Base-by-base conservation (phyloP, 495 filamentous ascomycete genomes). In the Lasiosphaeria miniovina region DNA sequence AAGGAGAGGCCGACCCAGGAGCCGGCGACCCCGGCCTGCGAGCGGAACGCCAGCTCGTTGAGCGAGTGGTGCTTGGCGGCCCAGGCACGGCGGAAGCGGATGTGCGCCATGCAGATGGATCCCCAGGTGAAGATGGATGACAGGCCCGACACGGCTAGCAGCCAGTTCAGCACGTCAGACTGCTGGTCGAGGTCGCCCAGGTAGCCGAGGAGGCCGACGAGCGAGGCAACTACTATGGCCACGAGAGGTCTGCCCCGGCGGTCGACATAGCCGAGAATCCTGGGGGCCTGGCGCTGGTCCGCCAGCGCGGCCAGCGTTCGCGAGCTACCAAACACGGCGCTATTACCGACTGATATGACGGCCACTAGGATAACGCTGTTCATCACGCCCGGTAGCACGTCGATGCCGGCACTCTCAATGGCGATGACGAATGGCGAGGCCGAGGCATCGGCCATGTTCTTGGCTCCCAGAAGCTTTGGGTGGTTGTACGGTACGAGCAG, bases 41-140 rank as follows among this genome's bases (percentile, higher is more conserved):
- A 89, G 10, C 68, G 75, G 80, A 92, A 98, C 3, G 91, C 85
- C 12, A 98, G 75, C 60, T 96, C 90, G 40, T 88, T 75, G 12
- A 93, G 74, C 9, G 72, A 77, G 70, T 90, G 86, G 53, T 89
- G 89, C 57, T 90, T 84, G 2, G 79, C 54, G 14, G 74, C 75
- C 91, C 90, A 96, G 9, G 84, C 92, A 3, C 76, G 74, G 40
- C 93, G 91, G 82, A 98, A 98, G 35, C 93, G 90, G 73, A 98
- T 95, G 73, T 98, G 93, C 0, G 84, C 80, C 0, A 94, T 75
- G 67, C 91, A 96, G 71, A 97, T 90, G 45, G 88, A 91, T 53
- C 86, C 88, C 93, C 93, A 97, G 40, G 93, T 96, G 77, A 97
- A 90, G 75, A 97, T 88, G 24, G 88, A 89, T 0, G 89, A 92